phyloP scores from a whole-genome alignment of 345 rosid genomes.

The Aurinia saxatilis region DNA sequence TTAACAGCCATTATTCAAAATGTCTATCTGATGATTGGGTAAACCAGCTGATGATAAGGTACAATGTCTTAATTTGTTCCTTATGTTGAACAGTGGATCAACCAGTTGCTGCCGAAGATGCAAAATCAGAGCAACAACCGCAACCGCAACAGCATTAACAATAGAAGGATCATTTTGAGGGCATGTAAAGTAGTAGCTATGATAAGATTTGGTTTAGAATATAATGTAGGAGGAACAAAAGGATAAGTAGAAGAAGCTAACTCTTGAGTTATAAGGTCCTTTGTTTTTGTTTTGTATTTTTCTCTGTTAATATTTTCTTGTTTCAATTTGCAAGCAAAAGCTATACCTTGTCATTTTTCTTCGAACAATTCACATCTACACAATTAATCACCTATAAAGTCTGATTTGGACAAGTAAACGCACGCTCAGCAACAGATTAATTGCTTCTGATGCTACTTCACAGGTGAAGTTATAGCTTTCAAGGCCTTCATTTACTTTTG shows the following conservation, averaged over 20 bases:
- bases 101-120: neutral
- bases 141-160: neutral
- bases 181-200: neutral
- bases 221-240: neutral
- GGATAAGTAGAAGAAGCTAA: slow-evolving; percentile 5
- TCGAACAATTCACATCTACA: too few species aligned
- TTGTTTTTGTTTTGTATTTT: slow-evolving; percentile 7
- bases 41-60: neutral
- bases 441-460: neutral
- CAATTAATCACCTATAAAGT: neutral
- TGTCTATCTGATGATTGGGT: neutral
- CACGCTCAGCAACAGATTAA: neutral
- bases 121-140: neutral
- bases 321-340: slow-evolving; percentile 1
- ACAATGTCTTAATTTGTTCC: neutral
- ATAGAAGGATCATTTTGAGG: neutral
- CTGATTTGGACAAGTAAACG: neutral
- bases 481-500: neutral
- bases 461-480: neutral
- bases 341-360: neutral
- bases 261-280: neutral
- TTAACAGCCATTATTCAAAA: neutral
- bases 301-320: neutral
- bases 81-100: slow-evolving; percentile 5
- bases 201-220: neutral